These are phyloP conservation scores for Chrysopogon serrulatus DNA, from an alignment of 176 grass and related monocot species.

Conservation along the genomic window DNA sequence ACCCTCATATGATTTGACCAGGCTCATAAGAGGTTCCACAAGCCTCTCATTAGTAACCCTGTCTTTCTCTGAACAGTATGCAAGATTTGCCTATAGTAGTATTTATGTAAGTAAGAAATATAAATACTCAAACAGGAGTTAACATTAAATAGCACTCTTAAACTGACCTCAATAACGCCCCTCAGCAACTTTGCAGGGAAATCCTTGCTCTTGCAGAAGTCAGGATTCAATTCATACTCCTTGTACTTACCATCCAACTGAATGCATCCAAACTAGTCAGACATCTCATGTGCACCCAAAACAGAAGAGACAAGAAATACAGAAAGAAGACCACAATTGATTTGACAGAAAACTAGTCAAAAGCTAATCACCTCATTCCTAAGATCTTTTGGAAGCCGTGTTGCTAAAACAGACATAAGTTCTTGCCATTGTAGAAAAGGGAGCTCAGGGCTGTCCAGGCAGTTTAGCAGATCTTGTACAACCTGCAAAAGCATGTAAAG, in stretches of 20 bases:
- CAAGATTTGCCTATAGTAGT: conserved; percentile 66
- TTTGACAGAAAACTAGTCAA: conserved; percentile 9
- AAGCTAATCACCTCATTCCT: conserved; percentile 74
- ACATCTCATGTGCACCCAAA: conserved; percentile 14
- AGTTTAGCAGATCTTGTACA: conserved; percentile 86
- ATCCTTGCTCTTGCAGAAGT: conserved; percentile 65
- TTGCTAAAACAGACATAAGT: conserved; percentile 98
- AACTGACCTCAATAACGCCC: conserved; percentile 82
- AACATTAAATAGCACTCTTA: conserved; percentile 20
- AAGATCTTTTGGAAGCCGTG: conserved; percentile 89
- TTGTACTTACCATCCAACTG: conserved; percentile 95
- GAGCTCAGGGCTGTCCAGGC: conserved; percentile 93
- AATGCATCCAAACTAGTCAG: conserved; percentile 32
- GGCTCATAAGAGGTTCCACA: conserved; percentile 80
- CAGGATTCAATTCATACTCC: conserved; percentile 71
- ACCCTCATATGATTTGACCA: conserved; percentile 97
- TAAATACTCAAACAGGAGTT: conserved; percentile 25
- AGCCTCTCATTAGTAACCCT: conserved; percentile 84
- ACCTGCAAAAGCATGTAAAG: conserved; percentile 40
- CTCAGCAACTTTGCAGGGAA: conserved; percentile 93
- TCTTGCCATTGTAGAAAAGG: conserved; percentile 99
- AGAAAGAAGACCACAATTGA: conserved; percentile 16
- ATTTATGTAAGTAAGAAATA: conserved; percentile 25
- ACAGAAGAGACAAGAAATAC: not conserved
- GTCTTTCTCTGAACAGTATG: conserved; percentile 86